Evolutionary conservation across 2,329 filamentous ascomycete species (phyloP).

Genomic region (Cladobotryum protrusum): DNA sequence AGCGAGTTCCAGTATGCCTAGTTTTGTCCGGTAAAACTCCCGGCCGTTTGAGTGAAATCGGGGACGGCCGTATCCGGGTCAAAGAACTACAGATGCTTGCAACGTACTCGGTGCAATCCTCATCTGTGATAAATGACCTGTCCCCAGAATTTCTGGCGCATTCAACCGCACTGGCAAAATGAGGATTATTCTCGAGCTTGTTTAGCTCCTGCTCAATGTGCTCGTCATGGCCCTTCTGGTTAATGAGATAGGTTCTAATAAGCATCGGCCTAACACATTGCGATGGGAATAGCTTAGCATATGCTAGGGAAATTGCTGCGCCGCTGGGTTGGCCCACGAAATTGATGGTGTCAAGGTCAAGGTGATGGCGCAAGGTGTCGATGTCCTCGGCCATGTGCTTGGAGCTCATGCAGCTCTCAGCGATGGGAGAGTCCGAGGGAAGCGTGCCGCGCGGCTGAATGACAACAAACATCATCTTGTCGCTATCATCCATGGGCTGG

Average conservation of each 20-base stretch:
- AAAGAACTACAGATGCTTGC: not conserved
- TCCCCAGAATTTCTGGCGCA: too few species aligned
- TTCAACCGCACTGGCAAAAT: not conserved
- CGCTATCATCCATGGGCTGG: not conserved
- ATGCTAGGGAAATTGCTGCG: slow-evolving; percentile 1
- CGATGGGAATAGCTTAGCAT: not conserved
- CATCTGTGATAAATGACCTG: too few species aligned
- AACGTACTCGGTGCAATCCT: not conserved
- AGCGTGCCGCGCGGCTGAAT: slow-evolving; percentile 4
- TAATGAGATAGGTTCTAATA: not conserved
- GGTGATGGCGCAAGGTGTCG: not conserved
- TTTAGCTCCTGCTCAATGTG: not conserved
- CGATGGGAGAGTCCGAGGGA: not conserved
- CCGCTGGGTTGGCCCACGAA: slow-evolving; percentile 7
- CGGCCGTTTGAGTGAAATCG: not conserved
- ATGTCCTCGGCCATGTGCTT: slow-evolving; percentile 6
- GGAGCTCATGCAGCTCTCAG: slow-evolving; percentile 1
- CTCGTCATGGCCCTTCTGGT: not conserved
- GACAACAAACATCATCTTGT: not conserved
- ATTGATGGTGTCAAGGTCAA: not conserved
- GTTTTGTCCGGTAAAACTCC: not conserved
- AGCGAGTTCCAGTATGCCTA: not conserved
- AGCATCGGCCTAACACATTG: not conserved
- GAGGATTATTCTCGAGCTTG: not conserved
- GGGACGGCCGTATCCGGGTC: not conserved